These are phyloP conservation scores for Botryotinia convoluta DNA, from an alignment of 2,329 filamentous ascomycete genomes.

Conservation along the genomic window DNA sequence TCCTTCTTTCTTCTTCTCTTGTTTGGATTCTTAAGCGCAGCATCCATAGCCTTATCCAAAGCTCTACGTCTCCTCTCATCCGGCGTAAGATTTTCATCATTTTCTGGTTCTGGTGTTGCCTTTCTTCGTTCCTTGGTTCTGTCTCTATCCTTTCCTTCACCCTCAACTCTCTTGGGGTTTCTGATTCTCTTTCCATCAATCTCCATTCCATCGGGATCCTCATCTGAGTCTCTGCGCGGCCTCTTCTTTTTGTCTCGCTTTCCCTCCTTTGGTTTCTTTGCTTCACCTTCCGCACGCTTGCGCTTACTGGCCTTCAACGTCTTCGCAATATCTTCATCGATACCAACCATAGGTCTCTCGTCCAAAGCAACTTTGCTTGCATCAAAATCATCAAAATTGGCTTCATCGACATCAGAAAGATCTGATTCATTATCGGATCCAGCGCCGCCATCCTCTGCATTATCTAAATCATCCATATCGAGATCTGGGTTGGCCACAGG, in stretches of 20 bases:
- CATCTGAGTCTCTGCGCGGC: constrained; percentile 48
- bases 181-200: constrained; percentile 52
- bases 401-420: constrained; percentile 67
- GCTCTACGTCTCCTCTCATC: constrained; percentile 82
- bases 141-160: constrained; percentile 37
- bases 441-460: constrained; percentile 22
- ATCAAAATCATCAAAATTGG: constrained; percentile 69
- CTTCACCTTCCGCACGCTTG: constrained; percentile 61
- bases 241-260: constrained; percentile 70
- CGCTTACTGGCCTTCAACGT: constrained; percentile 64
- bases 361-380: constrained; percentile 61
- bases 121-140: constrained; percentile 43
- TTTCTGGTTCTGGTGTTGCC: constrained; percentile 56
- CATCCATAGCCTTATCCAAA: constrained; percentile 83
- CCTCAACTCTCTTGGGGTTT: constrained; percentile 41
- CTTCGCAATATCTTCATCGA: constrained; percentile 63
- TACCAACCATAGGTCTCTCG: constrained; percentile 58
- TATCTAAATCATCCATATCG: constrained; percentile 36
- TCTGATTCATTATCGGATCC: constrained; percentile 47
- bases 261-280: constrained; percentile 67
- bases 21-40: constrained; percentile 76
- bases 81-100: constrained; percentile 76
- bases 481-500: constrained; percentile 32
- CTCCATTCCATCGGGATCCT: constrained; percentile 48
- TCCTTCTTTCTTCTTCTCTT: constrained; percentile 72